Percentiles rank a stretch among this genome's conserved stretches.
Conservation (phyloP, 169 alveolate genomes). For the Plasmodium relictum region DNA sequence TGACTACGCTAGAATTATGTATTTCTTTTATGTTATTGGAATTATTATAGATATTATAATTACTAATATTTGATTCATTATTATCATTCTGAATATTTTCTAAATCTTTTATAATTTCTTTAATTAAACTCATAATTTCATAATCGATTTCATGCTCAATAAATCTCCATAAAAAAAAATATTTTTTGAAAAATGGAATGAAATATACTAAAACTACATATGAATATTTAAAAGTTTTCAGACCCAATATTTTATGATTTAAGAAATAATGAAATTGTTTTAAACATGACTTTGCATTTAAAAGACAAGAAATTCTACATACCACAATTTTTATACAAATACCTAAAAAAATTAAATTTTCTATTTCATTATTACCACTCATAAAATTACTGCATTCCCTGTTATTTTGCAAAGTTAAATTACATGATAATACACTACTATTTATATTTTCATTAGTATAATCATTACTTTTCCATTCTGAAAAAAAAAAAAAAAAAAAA, state of each 20-base stretch:
- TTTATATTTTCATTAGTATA: background rate
- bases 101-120: conserved; percentile 22
- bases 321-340: conserved; percentile 61
- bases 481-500: background rate
- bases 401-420: background rate
- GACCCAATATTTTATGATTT: conserved; percentile 29
- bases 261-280: conserved; percentile 57
- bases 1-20: too few relatives aligned
- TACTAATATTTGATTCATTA: background rate
- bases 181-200: conserved; percentile 63
- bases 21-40: background rate
- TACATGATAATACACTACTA: background rate
- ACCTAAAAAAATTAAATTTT: conserved; percentile 31
- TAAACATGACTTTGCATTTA: conserved; percentile 52
- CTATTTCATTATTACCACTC: conserved; percentile 19
- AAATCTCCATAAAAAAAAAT: conserved; percentile 66
- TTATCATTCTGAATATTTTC: conserved; percentile 21
- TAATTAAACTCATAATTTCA: conserved; percentile 32
- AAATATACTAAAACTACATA: conserved; percentile 44
- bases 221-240: conserved; percentile 40
- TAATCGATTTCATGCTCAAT: conserved; percentile 59
- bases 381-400: background rate
- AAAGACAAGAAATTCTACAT: conserved; percentile 42
- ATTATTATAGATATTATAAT: background rate
- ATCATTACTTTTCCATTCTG: background rate